phyloP scores from a whole-genome alignment of 345 rosid genomes.

The Ailanthus altissimus region DNA sequence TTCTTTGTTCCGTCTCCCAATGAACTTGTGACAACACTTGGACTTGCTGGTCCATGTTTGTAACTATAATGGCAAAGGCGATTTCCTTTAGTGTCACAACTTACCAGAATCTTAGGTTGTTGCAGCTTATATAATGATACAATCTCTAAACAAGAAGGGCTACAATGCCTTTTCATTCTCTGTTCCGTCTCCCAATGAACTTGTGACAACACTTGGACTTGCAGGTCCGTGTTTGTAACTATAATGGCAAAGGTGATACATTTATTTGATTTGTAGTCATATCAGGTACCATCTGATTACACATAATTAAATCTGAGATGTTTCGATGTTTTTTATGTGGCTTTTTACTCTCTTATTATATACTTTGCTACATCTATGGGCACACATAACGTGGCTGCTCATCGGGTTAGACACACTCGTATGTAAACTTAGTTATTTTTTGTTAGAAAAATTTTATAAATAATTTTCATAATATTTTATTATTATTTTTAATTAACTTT shows the following conservation, averaged over 20 bases:
- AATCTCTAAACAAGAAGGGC: constrained; percentile 73
- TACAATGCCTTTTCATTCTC: constrained; percentile 62
- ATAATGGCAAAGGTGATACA: constrained; percentile 60
- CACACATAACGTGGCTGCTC: constrained; percentile 73
- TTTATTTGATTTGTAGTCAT: constrained; percentile 10
- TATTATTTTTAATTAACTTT: no score
- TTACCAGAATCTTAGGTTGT: constrained; percentile 53
- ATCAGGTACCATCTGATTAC: constrained; percentile 7
- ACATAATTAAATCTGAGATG: constrained; percentile 19
- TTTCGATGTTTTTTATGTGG: constrained; percentile 56
- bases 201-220: constrained; percentile 54
- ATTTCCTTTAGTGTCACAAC: not conserved
- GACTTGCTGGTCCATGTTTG: constrained; percentile 74
- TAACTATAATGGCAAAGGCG: constrained; percentile 67
- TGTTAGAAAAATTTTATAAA: no score
- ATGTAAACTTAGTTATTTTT: not conserved
- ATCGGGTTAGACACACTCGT: constrained; percentile 58
- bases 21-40: constrained; percentile 59
- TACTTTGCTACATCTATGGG: constrained; percentile 92
- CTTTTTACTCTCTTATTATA: constrained; percentile 71
- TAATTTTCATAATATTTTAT: no score
- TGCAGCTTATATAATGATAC: constrained; percentile 90
- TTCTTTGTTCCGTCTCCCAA: constrained; percentile 58
- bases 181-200: constrained; percentile 62
- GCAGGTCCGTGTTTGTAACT: constrained; percentile 75